Percentiles rank a stretch among this genome's conserved stretches.
These are phyloP conservation scores for Sonneratia caseolaris DNA, from an alignment of 345 rosid genomes.

Conservation along the genomic window DNA sequence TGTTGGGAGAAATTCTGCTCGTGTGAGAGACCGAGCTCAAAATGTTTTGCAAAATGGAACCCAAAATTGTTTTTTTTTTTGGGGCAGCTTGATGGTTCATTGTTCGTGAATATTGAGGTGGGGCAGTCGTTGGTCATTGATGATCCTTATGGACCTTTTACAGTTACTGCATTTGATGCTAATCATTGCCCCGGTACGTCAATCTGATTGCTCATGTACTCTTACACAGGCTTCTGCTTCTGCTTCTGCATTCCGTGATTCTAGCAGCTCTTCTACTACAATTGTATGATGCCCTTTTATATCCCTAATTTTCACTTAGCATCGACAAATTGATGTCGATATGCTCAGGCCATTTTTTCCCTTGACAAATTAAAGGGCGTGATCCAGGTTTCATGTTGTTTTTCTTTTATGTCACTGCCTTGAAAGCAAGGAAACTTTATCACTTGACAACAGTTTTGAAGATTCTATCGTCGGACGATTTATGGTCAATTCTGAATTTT, in stretches of 20 bases:
- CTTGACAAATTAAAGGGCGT: background rate
- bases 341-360: background rate
- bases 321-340: background rate
- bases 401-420: background rate
- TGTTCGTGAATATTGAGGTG: slow-evolving; percentile 56
- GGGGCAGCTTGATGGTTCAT: slow-evolving; percentile 45
- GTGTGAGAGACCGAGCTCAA: background rate
- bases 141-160: slow-evolving; percentile 55
- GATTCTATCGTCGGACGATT: background rate
- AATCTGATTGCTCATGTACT: too few relatives aligned
- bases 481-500: background rate
- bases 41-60: background rate
- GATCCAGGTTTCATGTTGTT: background rate
- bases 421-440: background rate
- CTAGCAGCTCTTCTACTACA: background rate
- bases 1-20: too few relatives aligned
- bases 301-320: background rate
- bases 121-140: slow-evolving; percentile 41
- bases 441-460: background rate
- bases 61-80: background rate
- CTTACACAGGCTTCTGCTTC: too few relatives aligned
- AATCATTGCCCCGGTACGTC: too few relatives aligned
- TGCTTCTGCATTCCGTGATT: background rate
- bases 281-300: background rate
- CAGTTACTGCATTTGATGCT: slow-evolving; percentile 47